Conservation (phyloP, 371 early-diverging fungal genomes). For the Funneliformis caledonium region DNA sequence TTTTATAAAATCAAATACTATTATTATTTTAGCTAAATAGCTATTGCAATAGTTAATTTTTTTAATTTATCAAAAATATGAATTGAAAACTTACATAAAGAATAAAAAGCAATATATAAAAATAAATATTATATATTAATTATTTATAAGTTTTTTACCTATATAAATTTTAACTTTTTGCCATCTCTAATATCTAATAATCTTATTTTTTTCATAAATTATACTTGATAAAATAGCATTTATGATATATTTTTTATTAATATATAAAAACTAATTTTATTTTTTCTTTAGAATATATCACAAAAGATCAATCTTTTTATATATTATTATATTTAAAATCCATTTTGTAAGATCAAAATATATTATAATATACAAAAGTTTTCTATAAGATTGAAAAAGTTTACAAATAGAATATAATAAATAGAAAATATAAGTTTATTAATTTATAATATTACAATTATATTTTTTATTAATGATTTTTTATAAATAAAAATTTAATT, state of each 20-base stretch:
- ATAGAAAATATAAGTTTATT: too few species aligned
- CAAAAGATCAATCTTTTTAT: not conserved
- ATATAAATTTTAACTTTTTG: not conserved
- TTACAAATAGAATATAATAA: too few species aligned
- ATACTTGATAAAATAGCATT: not conserved
- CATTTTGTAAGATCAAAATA: not conserved
- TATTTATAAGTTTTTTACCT: too few species aligned
- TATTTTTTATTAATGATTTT: too few species aligned
- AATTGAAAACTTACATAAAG: not conserved
- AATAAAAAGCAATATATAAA: not conserved
- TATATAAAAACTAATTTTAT: not conserved
- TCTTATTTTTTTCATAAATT: not conserved
- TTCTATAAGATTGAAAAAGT: too few species aligned
- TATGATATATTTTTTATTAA: too few species aligned
- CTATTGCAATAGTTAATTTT: constrained; percentile 1
- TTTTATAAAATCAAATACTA: not conserved
- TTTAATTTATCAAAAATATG: not conserved
- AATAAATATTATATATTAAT: constrained; percentile 10
- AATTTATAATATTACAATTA: too few species aligned
- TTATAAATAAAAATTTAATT: too few species aligned
- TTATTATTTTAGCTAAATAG: not conserved
- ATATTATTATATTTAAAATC: not conserved
- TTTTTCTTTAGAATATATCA: not conserved
- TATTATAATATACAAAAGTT: too few species aligned
- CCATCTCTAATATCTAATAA: not conserved